Conservation (phyloP, 495 filamentous ascomycete species). For the Podospora pseudopauciseta region DNA sequence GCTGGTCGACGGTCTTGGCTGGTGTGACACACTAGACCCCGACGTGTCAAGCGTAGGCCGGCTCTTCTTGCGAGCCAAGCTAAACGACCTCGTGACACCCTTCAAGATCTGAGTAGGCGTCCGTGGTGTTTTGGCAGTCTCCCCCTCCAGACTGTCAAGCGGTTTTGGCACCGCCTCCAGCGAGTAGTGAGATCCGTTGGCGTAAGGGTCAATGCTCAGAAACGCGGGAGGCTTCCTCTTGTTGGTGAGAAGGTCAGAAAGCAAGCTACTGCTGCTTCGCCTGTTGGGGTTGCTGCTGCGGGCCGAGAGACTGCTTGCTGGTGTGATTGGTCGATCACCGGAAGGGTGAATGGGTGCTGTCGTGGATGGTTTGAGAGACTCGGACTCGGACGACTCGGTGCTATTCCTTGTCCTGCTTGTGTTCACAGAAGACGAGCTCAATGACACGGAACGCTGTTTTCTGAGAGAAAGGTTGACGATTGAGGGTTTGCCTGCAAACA, state of each 20-base stretch:
- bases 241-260: slow-evolving; percentile 35
- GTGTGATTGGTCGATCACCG: slow-evolving; percentile 28
- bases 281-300: slow-evolving; percentile 21
- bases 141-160: slow-evolving; percentile 22
- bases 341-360: slow-evolving; percentile 9
- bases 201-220: slow-evolving; percentile 47
- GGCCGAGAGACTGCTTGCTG: slow-evolving; percentile 32
- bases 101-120: slow-evolving; percentile 43
- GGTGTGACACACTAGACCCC: neutral
- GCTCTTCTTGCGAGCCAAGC: slow-evolving; percentile 46
- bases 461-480: slow-evolving; percentile 42
- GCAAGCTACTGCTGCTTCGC: slow-evolving; percentile 35
- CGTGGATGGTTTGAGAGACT: slow-evolving; percentile 1
- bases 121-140: slow-evolving; percentile 31
- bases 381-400: slow-evolving; percentile 20
- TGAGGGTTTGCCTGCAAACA: slow-evolving; percentile 46
- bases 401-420: slow-evolving; percentile 26
- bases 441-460: slow-evolving; percentile 38
- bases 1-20: neutral
- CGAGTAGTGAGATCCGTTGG: slow-evolving; percentile 36
- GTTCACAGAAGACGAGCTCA: slow-evolving; percentile 22
- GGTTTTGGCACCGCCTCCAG: slow-evolving; percentile 29
- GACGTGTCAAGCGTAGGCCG: slow-evolving; percentile 25
- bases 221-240: slow-evolving; percentile 36
- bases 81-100: slow-evolving; percentile 43